Base-by-base conservation (phyloP, 331 rosid species). In the Quercus phellos region DNA sequence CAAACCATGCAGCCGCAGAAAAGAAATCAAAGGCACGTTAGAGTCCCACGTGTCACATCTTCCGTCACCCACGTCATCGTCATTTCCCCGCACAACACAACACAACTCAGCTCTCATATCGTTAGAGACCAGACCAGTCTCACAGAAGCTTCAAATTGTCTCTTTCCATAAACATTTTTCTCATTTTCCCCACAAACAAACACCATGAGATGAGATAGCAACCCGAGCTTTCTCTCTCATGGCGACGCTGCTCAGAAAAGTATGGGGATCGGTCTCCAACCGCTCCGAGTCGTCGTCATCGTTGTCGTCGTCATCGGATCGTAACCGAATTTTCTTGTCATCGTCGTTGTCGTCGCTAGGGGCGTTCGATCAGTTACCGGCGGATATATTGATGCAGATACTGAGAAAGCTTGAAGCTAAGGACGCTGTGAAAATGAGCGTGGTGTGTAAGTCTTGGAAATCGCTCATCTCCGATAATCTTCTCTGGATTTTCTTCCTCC, bases 351-450 rank as follows among this genome's bases (percentile, higher is more conserved):
- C 83, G 0, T 76, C 77, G 12, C 69, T 85, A 77, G 92, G 93
- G 22, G 82, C 76, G 2, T 83, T 93, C 60, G 89, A 89, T 77
- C 80, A 67, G 17, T 19, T 91, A 2, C 98, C 98, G 7, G 26
- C 32, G 69, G 97, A 93, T 70, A 60, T 93, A 4, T 30, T 88
- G 83, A 18, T 83, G 34, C 90, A 87, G 70, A 88, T 93, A 27
- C 63, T 87, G 74, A 77, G 71, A 56, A 34, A 84, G 64, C 73
- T 84, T 83, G 98, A 92, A 32, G 97, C 98, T n/a, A 93, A 90
- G 72, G 89, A 81, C 19, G 88, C 85, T 1, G 88, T 87, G 0
- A 89, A 79, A 35, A 34, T 87, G 61, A 70, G 87, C 59, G 50
- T 79, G 2, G 74, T 83, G 9, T 87, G 85, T 87, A 91, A 78